A percentile compares a stretch with the other conserved stretches of the same genome.
Evolutionary conservation across 306 rosid genomes (phyloP).

Genomic region (Medicago lupulina): DNA sequence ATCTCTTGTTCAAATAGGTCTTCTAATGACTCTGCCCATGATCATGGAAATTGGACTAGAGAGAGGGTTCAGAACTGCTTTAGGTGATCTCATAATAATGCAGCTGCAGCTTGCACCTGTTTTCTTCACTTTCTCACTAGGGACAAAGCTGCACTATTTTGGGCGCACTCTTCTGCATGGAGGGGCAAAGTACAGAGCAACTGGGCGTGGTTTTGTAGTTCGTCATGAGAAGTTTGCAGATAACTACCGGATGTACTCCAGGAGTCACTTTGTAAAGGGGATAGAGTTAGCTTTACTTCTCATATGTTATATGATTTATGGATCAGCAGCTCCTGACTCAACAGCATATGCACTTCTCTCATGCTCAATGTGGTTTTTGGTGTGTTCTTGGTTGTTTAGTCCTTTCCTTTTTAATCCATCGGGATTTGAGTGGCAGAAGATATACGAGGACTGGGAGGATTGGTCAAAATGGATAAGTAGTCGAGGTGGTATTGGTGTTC

Average conservation of each 20-base stretch:
- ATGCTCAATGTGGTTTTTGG: constrained; percentile 89
- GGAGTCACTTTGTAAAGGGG: constrained; percentile 95
- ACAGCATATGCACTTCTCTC: constrained; percentile 57
- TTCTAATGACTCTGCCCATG: constrained; percentile 93
- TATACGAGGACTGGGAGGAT: constrained; percentile 96
- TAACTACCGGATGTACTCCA: constrained; percentile 89
- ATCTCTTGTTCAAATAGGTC: constrained; percentile 86
- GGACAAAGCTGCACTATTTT: constrained; percentile 84
- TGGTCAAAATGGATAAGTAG: constrained; percentile 92
- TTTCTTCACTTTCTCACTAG: constrained; percentile 95
- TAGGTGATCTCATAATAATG: constrained; percentile 80
- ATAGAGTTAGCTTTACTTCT: constrained; percentile 81
- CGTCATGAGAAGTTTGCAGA: constrained; percentile 93
- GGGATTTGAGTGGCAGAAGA: constrained; percentile 99
- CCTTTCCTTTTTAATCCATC: constrained; percentile 97
- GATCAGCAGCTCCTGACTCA: constrained; percentile 56
- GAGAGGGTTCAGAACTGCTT: constrained; percentile 90
- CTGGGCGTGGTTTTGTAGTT: constrained; percentile 99
- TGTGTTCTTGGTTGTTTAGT: constrained; percentile 77
- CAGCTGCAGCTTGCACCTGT: constrained; percentile 93
- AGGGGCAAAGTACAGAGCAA: constrained; percentile 96
- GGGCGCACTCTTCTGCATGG: constrained; percentile 97
- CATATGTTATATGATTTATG: constrained; percentile 70
- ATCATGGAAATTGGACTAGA: constrained; percentile 97
- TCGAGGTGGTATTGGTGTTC: constrained; percentile 96